Base-by-base conservation (phyloP, 1,284 basidiomycete genomes). In the Apiotrichum akiyoshidainum region DNA sequence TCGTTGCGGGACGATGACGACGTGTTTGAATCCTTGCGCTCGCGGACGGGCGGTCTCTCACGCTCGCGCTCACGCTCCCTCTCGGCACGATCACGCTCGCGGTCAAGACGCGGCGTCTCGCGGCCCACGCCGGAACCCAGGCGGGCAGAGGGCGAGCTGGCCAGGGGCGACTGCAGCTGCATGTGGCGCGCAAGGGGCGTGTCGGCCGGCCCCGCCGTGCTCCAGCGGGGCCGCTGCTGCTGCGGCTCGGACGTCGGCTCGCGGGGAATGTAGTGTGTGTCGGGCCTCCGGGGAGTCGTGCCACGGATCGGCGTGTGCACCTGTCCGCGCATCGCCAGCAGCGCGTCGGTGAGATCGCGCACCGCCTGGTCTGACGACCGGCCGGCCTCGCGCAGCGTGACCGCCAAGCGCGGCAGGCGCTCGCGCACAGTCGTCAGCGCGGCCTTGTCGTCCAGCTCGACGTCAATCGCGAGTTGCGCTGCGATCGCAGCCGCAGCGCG, bases 351-450 rank as follows among this genome's bases (percentile, higher is more conserved):
- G 16, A 75, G 59, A 51, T 74, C 70, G 12, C 74, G 63, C 3
- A 75, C 67, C 4, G 65, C 69, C 46, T 72, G 69, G 55, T 76
- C 74, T 2, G 67, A 68, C 10, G 66, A 55, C 33, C 65, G 61
- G 2, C 59, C 64, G 0, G 73, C 69, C n/a, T 76, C 72, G 10
- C 68, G 60, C 13, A 75, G 55, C 8, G 67, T 47, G 1, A 63
- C 55, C 0, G 64, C 57, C 19, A 76, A 57, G 4, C 59, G 55
- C 1, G 54, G 62, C 10, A 72, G 54, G 17, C 68, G 65, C 16
- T 68, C 60, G 26, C 57, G 53, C 13, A 66, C 60, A 13, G 46
- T 63, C 17, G 31, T 44, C 9, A 54, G 34, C 8, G 54, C 46
- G 22, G 44, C 57, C 7, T 57, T 47, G 33, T 71, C 64, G 11